Base-by-base conservation (phyloP, 129 eudicot genomes). In the Chrysanthemum makinoi region DNA sequence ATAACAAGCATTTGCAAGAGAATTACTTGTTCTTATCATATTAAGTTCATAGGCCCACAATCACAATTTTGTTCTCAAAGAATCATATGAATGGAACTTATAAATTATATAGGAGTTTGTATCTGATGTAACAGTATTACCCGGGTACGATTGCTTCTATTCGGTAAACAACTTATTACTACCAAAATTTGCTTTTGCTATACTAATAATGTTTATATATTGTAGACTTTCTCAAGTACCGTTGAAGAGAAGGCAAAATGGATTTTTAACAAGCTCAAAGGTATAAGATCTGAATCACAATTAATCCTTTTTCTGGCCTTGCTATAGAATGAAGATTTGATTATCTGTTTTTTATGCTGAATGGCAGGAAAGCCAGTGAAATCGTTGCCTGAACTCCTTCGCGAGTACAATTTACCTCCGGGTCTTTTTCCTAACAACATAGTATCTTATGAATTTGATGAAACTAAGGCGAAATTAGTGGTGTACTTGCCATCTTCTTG, bases 211-310 rank as follows among this genome's bases (percentile, higher is more conserved):
- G 51, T 68, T 75, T 13, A 43, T 39, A 20, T 22, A 13, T 57
- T 68, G 66, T 79, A 83, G 87, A 72, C 82, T 24, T 69, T 83
- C 54, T 77, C 91, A 57, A 83, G 62, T 65, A 73, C 85, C 4
- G 82, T 80, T 44, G 87, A 83, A 67, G 87, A 83, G 74, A 83
- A 83, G 73, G 91, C 88, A 46, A 83, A 80, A 78, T 86, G 91
- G 91, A 56, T 86, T 59, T 86, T 86, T 51, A 77, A 83, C 81
- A 83, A 83, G 78, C 77, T 83, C 30, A 86, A 86, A 79, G 91
- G 91, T 46, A 57, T 9, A 14, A 24, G 68, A 16, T n/a, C 67
- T 59, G 24, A 6, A 39, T 39, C 46, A 7, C 46, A 7, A 7
- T 39, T 39, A 39, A 39, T 7, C 5, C 3, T 39, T 39, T 39